phyloP scores from a whole-genome alignment of 78 protist species.

The Creolimax fragrantissima region DNA sequence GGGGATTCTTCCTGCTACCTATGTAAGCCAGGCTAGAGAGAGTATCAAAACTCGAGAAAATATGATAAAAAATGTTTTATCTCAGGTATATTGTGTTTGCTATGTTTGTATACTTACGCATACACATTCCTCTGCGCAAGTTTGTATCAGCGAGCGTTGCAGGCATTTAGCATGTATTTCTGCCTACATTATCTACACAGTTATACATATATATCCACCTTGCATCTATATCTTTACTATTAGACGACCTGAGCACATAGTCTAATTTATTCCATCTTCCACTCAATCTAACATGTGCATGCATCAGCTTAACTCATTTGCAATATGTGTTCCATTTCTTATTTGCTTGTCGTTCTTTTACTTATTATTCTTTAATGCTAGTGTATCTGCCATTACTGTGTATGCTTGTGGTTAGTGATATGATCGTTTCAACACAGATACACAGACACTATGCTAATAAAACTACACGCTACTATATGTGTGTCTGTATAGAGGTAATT shows the following conservation, averaged over 20 bases:
- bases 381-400: background rate
- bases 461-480: no score
- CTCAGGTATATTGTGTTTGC: constrained; percentile 26
- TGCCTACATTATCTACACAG: background rate
- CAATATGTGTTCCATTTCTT: no score
- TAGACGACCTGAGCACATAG: background rate
- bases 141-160: no score
- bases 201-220: background rate
- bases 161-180: background rate
- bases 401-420: no score
- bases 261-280: background rate
- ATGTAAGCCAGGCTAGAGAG: constrained; percentile 53
- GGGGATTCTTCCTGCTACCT: constrained; percentile 37
- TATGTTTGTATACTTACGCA: background rate
- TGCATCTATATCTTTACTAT: background rate
- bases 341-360: background rate
- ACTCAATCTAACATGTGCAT: background rate
- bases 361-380: background rate
- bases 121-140: background rate
- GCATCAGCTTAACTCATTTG: background rate
- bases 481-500: no score
- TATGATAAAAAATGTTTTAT: constrained; percentile 15
- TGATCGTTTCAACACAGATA: no score
- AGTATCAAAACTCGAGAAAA: constrained; percentile 29
- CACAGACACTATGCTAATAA: no score